Conservation (phyloP, 1,139 yeast species). For the Debaryomycetaceae sp. region DNA sequence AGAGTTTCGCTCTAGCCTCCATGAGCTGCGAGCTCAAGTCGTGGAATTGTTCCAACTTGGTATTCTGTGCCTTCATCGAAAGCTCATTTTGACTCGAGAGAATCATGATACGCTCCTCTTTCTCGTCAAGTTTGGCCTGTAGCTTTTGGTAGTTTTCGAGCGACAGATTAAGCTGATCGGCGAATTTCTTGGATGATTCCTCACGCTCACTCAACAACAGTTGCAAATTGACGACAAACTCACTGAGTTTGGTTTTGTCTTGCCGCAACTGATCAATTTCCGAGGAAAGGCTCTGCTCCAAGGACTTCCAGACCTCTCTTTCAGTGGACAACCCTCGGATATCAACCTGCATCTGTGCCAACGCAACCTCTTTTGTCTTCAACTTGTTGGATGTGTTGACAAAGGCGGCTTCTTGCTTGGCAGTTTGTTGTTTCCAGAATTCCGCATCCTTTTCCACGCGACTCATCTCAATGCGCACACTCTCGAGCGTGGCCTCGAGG, state of each 20-base stretch:
- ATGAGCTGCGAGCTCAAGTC: slow-evolving; percentile 46
- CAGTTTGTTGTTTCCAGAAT: slow-evolving; percentile 49
- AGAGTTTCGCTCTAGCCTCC: slow-evolving; percentile 34
- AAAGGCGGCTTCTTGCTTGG: slow-evolving; percentile 52
- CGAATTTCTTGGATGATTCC: slow-evolving; percentile 44
- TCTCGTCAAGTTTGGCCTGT: slow-evolving; percentile 47
- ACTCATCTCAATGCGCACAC: slow-evolving; percentile 42
- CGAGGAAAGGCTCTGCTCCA: slow-evolving; percentile 48
- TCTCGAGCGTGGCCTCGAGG: slow-evolving; percentile 33
- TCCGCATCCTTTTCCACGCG: slow-evolving; percentile 43
- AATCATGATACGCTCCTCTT: slow-evolving; percentile 46
- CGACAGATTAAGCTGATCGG: slow-evolving; percentile 46
- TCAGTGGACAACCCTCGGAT: slow-evolving; percentile 53
- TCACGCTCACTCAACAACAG: slow-evolving; percentile 62
- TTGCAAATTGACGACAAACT: slow-evolving; percentile 60
- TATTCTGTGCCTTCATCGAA: slow-evolving; percentile 60
- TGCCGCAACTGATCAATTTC: slow-evolving; percentile 52
- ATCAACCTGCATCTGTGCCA: slow-evolving; percentile 43
- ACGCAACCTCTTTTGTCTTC: slow-evolving; percentile 50
- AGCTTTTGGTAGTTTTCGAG: slow-evolving; percentile 49
- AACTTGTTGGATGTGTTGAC: slow-evolving; percentile 55
- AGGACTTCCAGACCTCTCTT: slow-evolving; percentile 43
- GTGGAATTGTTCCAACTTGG: slow-evolving; percentile 57
- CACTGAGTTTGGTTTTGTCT: slow-evolving; percentile 59
- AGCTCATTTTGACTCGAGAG: slow-evolving; percentile 49